These are phyloP conservation scores for Kurtzmaniella natalensis DNA, from an alignment of 1,139 yeast genomes.

Conservation along the genomic window DNA sequence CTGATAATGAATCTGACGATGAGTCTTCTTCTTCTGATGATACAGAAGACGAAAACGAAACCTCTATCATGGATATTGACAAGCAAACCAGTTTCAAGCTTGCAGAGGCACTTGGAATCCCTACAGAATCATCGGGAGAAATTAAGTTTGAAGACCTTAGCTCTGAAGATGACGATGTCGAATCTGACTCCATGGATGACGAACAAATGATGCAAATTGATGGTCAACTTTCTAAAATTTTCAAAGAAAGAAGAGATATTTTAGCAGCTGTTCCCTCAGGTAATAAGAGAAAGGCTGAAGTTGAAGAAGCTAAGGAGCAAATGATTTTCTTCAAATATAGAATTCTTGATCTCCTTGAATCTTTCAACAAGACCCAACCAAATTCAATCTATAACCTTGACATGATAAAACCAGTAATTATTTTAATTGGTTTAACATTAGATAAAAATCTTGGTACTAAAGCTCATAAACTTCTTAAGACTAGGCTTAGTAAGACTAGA, in stretches of 20 bases:
- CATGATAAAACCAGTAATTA: conserved; percentile 57
- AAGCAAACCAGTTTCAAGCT: conserved; percentile 64
- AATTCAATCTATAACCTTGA: conserved; percentile 37
- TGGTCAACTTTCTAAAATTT: conserved; percentile 75
- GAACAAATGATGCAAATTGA: conserved; percentile 97
- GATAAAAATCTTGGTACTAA: conserved; percentile 69
- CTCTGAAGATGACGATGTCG: conserved; percentile 47
- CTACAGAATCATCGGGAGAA: conserved; percentile 44
- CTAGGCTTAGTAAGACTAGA: conserved; percentile 55
- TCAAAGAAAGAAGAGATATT: conserved; percentile 73
- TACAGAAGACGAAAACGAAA: conserved; percentile 16
- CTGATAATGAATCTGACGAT: conserved; percentile 24
- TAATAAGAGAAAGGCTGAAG: conserved; percentile 66
- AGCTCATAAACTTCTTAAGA: conserved; percentile 67
- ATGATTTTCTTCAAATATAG: conserved; percentile 78
- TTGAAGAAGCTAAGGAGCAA: conserved; percentile 69
- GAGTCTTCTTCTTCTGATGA: conserved; percentile 26
- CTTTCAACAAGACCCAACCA: conserved; percentile 48
- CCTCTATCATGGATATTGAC: conserved; percentile 52
- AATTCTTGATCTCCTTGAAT: conserved; percentile 69
- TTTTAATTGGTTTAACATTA: conserved; percentile 59
- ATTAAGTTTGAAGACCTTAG: conserved; percentile 40
- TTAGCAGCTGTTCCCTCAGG: conserved; percentile 50
- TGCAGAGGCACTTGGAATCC: conserved; percentile 75
- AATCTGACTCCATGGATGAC: conserved; percentile 87